phyloP scores from a whole-genome alignment of 2,329 filamentous ascomycete species.

The Apiospora rasikravindrae region DNA sequence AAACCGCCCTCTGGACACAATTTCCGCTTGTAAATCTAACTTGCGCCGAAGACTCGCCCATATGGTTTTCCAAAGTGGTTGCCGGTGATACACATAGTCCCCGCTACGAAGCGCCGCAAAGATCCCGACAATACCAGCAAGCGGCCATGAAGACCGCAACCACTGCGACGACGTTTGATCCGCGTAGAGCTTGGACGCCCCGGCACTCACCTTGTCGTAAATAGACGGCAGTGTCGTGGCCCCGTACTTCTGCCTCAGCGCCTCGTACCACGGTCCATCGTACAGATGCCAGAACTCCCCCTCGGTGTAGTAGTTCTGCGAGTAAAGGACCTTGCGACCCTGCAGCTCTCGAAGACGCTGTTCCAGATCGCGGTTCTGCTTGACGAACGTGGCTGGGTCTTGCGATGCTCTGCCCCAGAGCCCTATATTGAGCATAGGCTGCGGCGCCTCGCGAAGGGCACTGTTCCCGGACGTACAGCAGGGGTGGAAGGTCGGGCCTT shows the following conservation, averaged over 20 bases:
- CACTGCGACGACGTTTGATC: background rate
- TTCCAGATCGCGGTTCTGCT: slow-evolving; percentile 74
- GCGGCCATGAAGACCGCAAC: background rate
- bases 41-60: background rate
- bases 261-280: slow-evolving; percentile 65
- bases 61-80: background rate
- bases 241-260: slow-evolving; percentile 66
- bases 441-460: slow-evolving; percentile 14
- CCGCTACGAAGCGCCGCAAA: background rate
- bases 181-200: slow-evolving; percentile 33
- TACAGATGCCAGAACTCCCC: slow-evolving; percentile 73
- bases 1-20: background rate
- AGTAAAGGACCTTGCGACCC: slow-evolving; percentile 87
- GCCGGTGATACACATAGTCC: background rate
- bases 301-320: slow-evolving; percentile 80
- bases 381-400: slow-evolving; percentile 61
- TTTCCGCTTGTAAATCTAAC: background rate
- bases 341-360: slow-evolving; percentile 70
- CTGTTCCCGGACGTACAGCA: slow-evolving; percentile 41
- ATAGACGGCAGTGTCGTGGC: slow-evolving; percentile 65
- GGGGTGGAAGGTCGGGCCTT: slow-evolving; percentile 62
- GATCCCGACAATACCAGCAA: background rate
- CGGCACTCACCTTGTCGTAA: slow-evolving; percentile 72
- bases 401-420: slow-evolving; percentile 80
- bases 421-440: slow-evolving; percentile 64